Evolutionary conservation across 768 basidiomycete genomes (phyloP).

Genomic region (Mycena crocata): DNA sequence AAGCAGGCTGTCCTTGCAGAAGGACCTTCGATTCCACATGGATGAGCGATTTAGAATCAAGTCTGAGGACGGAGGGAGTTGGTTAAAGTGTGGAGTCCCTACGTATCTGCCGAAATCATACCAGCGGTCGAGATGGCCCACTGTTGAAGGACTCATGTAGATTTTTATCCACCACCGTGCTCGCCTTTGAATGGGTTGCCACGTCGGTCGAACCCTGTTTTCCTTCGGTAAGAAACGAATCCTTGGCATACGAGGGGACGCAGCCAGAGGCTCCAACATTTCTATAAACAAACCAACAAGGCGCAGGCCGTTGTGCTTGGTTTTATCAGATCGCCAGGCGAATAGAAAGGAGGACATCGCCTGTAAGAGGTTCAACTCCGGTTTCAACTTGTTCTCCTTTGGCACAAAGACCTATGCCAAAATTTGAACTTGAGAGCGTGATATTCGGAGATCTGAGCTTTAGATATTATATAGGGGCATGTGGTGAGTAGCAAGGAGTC

Average conservation of each 20-base stretch:
- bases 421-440: background rate
- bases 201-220: constrained; percentile 50
- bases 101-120: constrained; percentile 34
- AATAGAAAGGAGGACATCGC: constrained; percentile 50
- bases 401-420: constrained; percentile 2
- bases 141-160: constrained; percentile 7
- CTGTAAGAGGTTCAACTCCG: constrained; percentile 32
- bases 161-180: background rate
- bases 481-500: constrained; percentile 49
- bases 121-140: constrained; percentile 53
- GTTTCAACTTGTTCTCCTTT: background rate
- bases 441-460: background rate
- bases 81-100: too few relatives aligned
- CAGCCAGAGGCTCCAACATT: constrained; percentile 49
- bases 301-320: constrained; percentile 43
- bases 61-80: too few relatives aligned
- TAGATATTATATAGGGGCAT: constrained; percentile 45
- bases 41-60: too few relatives aligned
- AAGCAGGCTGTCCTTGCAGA: constrained; percentile 52
- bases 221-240: background rate
- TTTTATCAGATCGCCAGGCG: constrained; percentile 52
- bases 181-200: constrained; percentile 47
- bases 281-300: constrained; percentile 51
- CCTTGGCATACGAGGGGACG: constrained; percentile 42
- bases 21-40: constrained; percentile 41